These are phyloP conservation scores for Bombardia bombarda DNA, from an alignment of 495 filamentous ascomycete species.

Conservation along the genomic window DNA sequence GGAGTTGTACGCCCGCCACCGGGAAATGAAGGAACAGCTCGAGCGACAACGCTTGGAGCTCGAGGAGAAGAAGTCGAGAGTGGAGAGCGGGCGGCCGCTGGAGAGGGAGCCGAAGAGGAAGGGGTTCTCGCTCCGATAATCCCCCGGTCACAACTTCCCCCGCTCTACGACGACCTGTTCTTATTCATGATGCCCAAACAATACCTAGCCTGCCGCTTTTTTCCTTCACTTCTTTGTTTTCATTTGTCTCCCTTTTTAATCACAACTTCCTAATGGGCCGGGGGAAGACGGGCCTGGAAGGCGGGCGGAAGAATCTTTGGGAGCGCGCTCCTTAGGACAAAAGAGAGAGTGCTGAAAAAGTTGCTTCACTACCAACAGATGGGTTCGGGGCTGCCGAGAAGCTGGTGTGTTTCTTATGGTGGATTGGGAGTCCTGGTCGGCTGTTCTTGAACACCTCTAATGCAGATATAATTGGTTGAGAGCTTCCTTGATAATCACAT, in stretches of 20 bases:
- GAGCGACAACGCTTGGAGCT: conserved; percentile 88
- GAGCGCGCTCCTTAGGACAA: neutral
- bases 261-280: conserved; percentile 36
- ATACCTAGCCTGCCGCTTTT: conserved; percentile 40
- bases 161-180: conserved; percentile 39
- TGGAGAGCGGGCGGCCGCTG: conserved; percentile 90
- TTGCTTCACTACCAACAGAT: conserved; percentile 14
- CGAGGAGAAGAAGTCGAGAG: conserved; percentile 90
- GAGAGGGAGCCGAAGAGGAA: conserved; percentile 96
- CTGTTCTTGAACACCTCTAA: conserved; percentile 32
- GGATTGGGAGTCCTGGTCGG: conserved; percentile 17
- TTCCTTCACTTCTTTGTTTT: conserved; percentile 32
- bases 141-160: conserved; percentile 12
- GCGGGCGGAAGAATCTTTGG: conserved; percentile 11
- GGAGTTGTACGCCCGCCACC: conserved; percentile 92
- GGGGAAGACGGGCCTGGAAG: conserved; percentile 20
- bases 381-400: conserved; percentile 18
- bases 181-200: conserved; percentile 41
- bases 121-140: conserved; percentile 95
- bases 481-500: conserved; percentile 15
- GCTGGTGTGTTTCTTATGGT: conserved; percentile 16
- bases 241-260: conserved; percentile 43
- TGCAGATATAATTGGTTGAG: conserved; percentile 32
- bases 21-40: conserved; percentile 99
- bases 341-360: conserved; percentile 5